Percentiles rank a stretch among this genome's conserved stretches.
Evolutionary conservation across 2,329 filamentous ascomycete genomes (phyloP).

Genomic region (Neofusicoccum laricinum): DNA sequence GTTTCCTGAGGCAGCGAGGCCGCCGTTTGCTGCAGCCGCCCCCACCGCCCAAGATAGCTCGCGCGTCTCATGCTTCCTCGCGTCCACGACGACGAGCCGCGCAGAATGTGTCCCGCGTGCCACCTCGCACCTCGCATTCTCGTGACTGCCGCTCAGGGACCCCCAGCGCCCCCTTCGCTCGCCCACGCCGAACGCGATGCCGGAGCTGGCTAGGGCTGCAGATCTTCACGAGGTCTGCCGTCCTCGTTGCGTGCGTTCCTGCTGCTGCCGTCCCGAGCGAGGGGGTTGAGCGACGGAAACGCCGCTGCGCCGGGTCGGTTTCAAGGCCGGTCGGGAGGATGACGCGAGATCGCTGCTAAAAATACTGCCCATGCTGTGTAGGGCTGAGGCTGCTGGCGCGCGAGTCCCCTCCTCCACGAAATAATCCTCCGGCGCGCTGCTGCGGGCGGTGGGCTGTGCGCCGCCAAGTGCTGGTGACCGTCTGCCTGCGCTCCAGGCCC

Average conservation of each 20-base stretch:
- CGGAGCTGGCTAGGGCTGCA: constrained; percentile 12
- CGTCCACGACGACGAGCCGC: no score
- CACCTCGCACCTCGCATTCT: not conserved
- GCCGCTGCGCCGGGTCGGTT: constrained; percentile 13
- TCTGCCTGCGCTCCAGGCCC: not conserved
- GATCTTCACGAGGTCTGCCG: constrained; percentile 12
- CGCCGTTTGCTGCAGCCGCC: not conserved
- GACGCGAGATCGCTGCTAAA: constrained; percentile 18
- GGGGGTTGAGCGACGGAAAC: constrained; percentile 16
- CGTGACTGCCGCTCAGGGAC: not conserved
- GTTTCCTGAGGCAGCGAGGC: not conserved
- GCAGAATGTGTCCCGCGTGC: not conserved
- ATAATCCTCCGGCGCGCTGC: constrained; percentile 13
- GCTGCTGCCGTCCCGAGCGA: constrained; percentile 4
- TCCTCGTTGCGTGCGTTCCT: constrained; percentile 3
- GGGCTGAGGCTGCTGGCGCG: constrained; percentile 11
- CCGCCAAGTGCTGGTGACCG: not conserved
- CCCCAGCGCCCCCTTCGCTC: not conserved
- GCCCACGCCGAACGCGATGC: not conserved
- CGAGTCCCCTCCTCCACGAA: constrained; percentile 1
- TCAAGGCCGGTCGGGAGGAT: constrained; percentile 12
- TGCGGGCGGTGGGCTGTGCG: not conserved
- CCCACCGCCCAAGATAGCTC: constrained; percentile 13
- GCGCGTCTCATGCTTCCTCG: not conserved
- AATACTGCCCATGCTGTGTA: constrained; percentile 16